Base-by-base conservation (phyloP, 139 green algal species). In the Gonium pectorale region DNA sequence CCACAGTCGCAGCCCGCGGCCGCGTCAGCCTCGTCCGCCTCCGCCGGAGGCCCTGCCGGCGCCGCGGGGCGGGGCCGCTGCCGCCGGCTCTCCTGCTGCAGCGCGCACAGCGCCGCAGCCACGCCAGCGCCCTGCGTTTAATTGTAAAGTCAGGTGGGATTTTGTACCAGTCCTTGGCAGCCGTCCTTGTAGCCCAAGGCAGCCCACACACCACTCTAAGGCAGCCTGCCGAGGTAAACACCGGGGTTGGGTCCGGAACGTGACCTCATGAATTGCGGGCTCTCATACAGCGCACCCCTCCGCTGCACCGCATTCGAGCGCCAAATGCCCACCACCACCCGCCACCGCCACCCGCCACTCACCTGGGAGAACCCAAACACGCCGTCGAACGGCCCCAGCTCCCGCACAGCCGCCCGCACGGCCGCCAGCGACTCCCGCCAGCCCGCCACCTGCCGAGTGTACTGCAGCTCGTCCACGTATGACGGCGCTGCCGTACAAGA, bases 301-400 rank as follows among this genome's bases (percentile, higher is more conserved):
- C 3, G 31, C 26, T 4, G 5, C 31, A 3, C 33, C 6, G 6
- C 33, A 5, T 69, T 35, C 15, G 2, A 29, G 43, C 2, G 15
- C 31, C 8, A 5, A 41, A 29, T 1, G 46, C 13, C 46, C 9
- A 24, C 1, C 70, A 33, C 46, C n/a, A n/a, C n/a, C n/a, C n/a
- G n/a, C n/a, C n/a, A n/a, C 46, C 31, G 3, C 27, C 17, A 46
- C 60, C 43, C 0, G 1, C 26, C 31, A 15, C 80, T 29, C 41
- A 90, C 94, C 86, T 98, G 96, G 5, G 92, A 97, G 67, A 98
- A 98, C 2, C 96, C 96, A 44, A 98, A 74, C 8, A 98, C 83
- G 21, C 96, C 96, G 63, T 98, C 94, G 74, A 96, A 96, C 0
- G 92, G 94, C 0, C 93, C 91, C 15, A 84, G 51, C 5, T 86